phyloP scores from a whole-genome alignment of 805 yeast species.

The Kodamaea jinghongensis region DNA sequence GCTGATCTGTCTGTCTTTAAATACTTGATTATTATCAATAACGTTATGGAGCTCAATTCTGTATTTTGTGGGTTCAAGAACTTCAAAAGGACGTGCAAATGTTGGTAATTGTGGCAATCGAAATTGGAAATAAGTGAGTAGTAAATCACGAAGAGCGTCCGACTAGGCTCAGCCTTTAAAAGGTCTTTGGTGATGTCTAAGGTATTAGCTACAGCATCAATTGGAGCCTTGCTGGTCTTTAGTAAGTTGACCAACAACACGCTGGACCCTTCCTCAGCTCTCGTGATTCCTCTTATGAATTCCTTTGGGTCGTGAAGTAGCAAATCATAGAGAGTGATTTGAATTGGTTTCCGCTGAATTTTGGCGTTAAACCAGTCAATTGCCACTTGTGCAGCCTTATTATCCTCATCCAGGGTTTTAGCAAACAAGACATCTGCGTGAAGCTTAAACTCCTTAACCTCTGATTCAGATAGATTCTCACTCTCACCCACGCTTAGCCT shows the following conservation, averaged over 20 bases:
- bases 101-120: slow-evolving; percentile 16
- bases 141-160: slow-evolving; percentile 18
- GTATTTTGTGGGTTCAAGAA: slow-evolving; percentile 15
- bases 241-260: slow-evolving; percentile 15
- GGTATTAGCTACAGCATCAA: slow-evolving; percentile 7
- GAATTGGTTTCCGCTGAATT: background rate
- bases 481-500: background rate
- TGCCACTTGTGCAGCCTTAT: background rate
- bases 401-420: background rate
- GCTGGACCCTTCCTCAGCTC: slow-evolving; percentile 16
- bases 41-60: slow-evolving; percentile 15
- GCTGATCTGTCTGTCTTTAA: slow-evolving; percentile 16
- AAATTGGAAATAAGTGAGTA: slow-evolving; percentile 20
- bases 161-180: slow-evolving; percentile 3
- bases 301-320: slow-evolving; percentile 16
- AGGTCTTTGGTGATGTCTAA: slow-evolving; percentile 9
- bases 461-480: background rate
- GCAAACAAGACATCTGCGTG: background rate
- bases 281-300: slow-evolving; percentile 16
- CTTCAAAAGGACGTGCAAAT: slow-evolving; percentile 19
- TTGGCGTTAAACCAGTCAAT: background rate
- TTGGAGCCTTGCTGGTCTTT: background rate
- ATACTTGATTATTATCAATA: slow-evolving; percentile 22
- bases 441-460: slow-evolving; percentile 1
- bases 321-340: slow-evolving; percentile 13